These are phyloP conservation scores for Microbotryum violaceum DNA, from an alignment of 1,284 basidiomycete species.

Conservation along the genomic window DNA sequence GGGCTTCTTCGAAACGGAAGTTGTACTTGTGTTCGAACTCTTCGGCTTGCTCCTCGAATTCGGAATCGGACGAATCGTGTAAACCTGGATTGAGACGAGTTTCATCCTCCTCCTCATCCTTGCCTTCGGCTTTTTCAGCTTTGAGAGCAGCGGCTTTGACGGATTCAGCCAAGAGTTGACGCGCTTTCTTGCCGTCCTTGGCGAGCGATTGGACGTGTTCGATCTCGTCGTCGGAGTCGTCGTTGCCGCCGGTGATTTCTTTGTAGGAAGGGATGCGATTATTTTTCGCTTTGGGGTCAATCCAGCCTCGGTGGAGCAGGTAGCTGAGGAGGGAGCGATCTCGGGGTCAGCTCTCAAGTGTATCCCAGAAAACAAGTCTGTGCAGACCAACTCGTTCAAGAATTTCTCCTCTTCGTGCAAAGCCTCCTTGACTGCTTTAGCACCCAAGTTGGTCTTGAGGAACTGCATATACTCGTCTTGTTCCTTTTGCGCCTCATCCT, in stretches of 20 bases:
- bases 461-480: constrained; percentile 52
- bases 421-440: constrained; percentile 27
- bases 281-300: constrained; percentile 56
- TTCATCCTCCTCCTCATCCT: constrained; percentile 8
- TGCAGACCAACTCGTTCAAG: constrained; percentile 65
- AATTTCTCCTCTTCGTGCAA: constrained; percentile 56
- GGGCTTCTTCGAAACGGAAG: constrained; percentile 88
- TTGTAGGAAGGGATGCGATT: constrained; percentile 68
- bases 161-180: too few species aligned
- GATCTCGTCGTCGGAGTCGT: constrained; percentile 43
- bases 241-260: constrained; percentile 53
- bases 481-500: constrained; percentile 64
- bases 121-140: neutral
- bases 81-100: constrained; percentile 11
- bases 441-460: constrained; percentile 26
- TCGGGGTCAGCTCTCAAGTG: neutral
- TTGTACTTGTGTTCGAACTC: constrained; percentile 79
- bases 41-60: constrained; percentile 65
- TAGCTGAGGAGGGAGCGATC: constrained; percentile 52
- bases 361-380: neutral
- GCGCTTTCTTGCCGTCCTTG: too few species aligned
- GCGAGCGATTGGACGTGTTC: neutral
- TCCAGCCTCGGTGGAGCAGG: constrained; percentile 90
- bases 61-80: constrained; percentile 28
- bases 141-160: neutral